Evolutionary conservation across 2,329 filamentous ascomycete genomes (phyloP).

Genomic region (Hawksworthiomyces lignivorus): DNA sequence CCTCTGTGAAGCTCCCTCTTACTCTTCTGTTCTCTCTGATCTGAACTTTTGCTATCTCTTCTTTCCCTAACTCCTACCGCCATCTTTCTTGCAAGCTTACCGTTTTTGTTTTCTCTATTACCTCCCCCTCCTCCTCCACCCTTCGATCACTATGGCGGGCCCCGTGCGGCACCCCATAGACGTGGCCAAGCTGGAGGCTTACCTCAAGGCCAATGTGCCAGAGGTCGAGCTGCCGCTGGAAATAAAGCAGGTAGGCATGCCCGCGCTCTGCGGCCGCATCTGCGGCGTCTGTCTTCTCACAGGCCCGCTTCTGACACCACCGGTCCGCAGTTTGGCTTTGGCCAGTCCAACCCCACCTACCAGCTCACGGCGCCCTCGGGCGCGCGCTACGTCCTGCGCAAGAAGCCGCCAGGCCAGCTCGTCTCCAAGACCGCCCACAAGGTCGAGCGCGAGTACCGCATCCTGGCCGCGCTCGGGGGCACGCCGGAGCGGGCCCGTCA

Average conservation of each 20-base stretch:
- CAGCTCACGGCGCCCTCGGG: conserved; percentile 69
- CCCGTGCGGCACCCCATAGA: conserved; percentile 87
- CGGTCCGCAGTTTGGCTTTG: conserved; percentile 76
- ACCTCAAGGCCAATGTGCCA: conserved; percentile 70
- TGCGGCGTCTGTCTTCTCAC: neutral
- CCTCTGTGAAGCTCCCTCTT: neutral
- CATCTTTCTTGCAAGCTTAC: too few species aligned
- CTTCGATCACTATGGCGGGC: conserved; percentile 60
- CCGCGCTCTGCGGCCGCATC: too few species aligned
- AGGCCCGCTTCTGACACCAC: neutral
- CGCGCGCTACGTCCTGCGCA: conserved; percentile 78
- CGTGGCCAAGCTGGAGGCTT: conserved; percentile 67
- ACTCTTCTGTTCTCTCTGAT: neutral
- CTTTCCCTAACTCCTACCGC: neutral
- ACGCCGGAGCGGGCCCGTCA: conserved; percentile 8
- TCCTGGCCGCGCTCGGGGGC: conserved; percentile 70
- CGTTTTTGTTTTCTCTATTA: neutral
- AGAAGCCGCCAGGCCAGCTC: conserved; percentile 94
- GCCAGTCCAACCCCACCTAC: conserved; percentile 96
- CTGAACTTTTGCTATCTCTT: neutral
- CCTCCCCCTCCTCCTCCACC: neutral
- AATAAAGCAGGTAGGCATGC: conserved; percentile 78
- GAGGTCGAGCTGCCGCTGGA: conserved; percentile 76
- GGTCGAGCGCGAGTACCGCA: conserved; percentile 90
- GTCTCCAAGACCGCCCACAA: conserved; percentile 91